Evolutionary conservation across 176 grass and related monocot species (phyloP), one percentile per base, ranked within the genome.

Genomic region (Phyllostachys edulis): DNA sequence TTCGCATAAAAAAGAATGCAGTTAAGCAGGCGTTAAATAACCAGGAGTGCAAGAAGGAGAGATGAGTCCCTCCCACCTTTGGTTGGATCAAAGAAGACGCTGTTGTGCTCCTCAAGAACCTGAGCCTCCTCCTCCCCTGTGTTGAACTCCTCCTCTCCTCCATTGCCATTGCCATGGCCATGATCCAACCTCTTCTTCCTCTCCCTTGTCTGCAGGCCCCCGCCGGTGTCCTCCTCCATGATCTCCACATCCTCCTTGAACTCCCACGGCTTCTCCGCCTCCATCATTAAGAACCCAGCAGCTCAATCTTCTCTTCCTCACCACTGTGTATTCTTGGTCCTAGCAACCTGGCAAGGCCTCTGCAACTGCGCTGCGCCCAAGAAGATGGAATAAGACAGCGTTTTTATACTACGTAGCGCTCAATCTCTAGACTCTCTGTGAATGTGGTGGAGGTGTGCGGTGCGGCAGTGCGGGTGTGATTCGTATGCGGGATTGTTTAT

Each of bases 181-280:
- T 26, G 75, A 20, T 2, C 29, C 77, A 44, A 6, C 61, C 47
- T 81, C 34, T 78, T 90, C 71, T 40, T 88, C 73, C 73, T 83
- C 65, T 79, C 65, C 57, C 87, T 91, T 6, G 67, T 72, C 40
- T 87, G 63, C 63, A 94, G 49, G 57, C 27, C 69, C 36, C 87
- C 84, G 26, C 47, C 34, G 36, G 34, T 81, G 2, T 79, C 74
- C 45, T 72, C 82, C 32, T 88, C 87, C 80, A 74, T 69, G 67
- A 81, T 69, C 75, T 62, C 80, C 67, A 87, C 73, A 44, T 87
- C 81, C 77, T 84, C 67, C 44, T 29, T 78, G 64, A 79, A 75
- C 76, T 67, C 79, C 91, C 87, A 87, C n/a, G 84, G 60, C 74
- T 92, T 86, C 51, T 81, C 90, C 61, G 86, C 81, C 73, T 87